Percentiles rank a stretch among this genome's conserved stretches.
Conservation (phyloP, 176 grass and related monocot species). For the Lolium perenne region DNA sequence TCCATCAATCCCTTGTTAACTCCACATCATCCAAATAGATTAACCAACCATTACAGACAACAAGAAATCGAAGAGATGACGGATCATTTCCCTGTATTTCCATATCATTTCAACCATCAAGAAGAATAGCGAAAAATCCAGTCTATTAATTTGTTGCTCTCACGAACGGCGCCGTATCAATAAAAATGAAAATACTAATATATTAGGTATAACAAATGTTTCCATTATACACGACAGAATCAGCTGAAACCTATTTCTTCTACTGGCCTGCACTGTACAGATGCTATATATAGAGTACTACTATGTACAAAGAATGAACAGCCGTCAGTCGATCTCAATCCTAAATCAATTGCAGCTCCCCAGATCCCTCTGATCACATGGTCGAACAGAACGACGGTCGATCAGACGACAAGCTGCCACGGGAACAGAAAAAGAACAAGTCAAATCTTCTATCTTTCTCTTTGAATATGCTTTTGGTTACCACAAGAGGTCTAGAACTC, state of each 20-base stretch:
- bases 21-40: too few relatives aligned
- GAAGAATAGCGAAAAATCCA: background rate
- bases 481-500: background rate
- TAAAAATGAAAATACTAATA: background rate
- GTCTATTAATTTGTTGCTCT: background rate
- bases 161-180: background rate
- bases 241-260: background rate
- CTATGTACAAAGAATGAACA: background rate
- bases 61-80: background rate
- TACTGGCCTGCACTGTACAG: slow-evolving; percentile 4
- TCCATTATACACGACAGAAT: background rate
- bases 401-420: slow-evolving; percentile 6
- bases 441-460: slow-evolving; percentile 38
- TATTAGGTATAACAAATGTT: background rate
- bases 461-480: background rate
- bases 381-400: slow-evolving; percentile 1
- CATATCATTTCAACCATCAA: background rate
- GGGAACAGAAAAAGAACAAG: slow-evolving; percentile 33
- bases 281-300: background rate
- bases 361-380: slow-evolving; percentile 20
- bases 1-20: too few relatives aligned
- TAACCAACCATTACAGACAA: too few relatives aligned
- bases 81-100: background rate
- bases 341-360: background rate
- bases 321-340: background rate